Evolutionary conservation across 2,329 filamentous ascomycete genomes (phyloP), one percentile per base, ranked within the genome.

Genomic region (Exophiala spinifera): DNA sequence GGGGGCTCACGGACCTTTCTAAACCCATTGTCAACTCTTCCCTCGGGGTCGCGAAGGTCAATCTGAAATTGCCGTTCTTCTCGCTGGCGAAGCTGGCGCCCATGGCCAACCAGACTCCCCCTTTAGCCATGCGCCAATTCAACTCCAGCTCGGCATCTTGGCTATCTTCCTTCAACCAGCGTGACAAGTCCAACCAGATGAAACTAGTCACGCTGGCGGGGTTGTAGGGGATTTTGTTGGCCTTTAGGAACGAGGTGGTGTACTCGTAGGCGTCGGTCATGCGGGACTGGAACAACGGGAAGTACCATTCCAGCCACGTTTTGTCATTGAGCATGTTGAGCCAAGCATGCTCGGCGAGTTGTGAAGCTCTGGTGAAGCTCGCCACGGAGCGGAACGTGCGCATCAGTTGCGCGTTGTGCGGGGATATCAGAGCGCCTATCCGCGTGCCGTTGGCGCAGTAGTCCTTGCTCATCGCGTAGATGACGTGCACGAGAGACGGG

Each of bases 351-450:
- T 78, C 76, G 0, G 75, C 68, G 3, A 79, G 61, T 0, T 72
- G 74, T 0, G 76, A 78, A 0, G 72, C 68, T 55, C 72, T 74
- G 36, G 78, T 74, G 60, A 81, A 81, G 14, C 77, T 69, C 0
- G 70, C 61, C 3, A 74, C 68, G 5, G 69, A 68, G 2, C 66
- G 62, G 3, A 79, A 51, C 0, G 75, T 72, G 1, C 59, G 57
- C 44, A 74, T 69, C 0, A 80, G 62, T 0, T 64, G 59, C 1
- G 61, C 44, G 50, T 78, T 80, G 28, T 67, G 63, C 42, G 77
- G 77, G 2, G 74, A 68, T 1, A 72, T 73, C 53, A 71, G 72
- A 0, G 79, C 65, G 1, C 80, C 60, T 21, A 61, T 48, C 3
- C 60, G 49, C 13, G 54, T 39, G 4, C 60, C 60, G 23, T 61